Percentiles rank a stretch among this genome's conserved stretches.
phyloP scores from a whole-genome alignment of 2,329 filamentous ascomycete species.

The Fusarium sp. region DNA sequence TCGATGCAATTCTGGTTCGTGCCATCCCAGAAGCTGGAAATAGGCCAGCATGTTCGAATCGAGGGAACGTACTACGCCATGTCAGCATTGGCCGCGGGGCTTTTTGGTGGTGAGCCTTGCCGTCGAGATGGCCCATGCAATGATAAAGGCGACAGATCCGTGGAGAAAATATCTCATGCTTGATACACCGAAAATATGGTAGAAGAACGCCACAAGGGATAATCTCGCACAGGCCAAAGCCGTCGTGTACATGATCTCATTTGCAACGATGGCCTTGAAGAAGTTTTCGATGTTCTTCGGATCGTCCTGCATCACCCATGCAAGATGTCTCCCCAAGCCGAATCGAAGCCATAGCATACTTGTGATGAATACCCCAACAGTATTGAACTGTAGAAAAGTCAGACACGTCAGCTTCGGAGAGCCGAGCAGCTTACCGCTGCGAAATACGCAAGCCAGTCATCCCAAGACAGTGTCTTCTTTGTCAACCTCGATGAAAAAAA shows the following conservation, averaged over 20 bases:
- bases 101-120: background rate
- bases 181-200: background rate
- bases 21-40: background rate
- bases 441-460: conserved; percentile 6
- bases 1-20: conserved; percentile 9
- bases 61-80: background rate
- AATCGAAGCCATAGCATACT: conserved; percentile 2
- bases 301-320: background rate
- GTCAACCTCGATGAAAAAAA: background rate
- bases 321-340: background rate
- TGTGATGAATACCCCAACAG: background rate
- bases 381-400: background rate
- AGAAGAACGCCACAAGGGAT: background rate
- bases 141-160: background rate
- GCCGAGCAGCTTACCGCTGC: background rate
- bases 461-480: background rate
- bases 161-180: conserved; percentile 8
- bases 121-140: conserved; percentile 1
- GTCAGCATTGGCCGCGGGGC: background rate
- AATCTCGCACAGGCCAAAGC: background rate
- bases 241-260: background rate
- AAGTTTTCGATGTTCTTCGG: background rate
- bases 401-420: accelerated
- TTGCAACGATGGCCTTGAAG: background rate
- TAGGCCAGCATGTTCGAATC: conserved; percentile 10